Evolutionary conservation across 2,329 filamentous ascomycete species (phyloP), one percentile per base, ranked within the genome.

Genomic region (Xylaria sp.): DNA sequence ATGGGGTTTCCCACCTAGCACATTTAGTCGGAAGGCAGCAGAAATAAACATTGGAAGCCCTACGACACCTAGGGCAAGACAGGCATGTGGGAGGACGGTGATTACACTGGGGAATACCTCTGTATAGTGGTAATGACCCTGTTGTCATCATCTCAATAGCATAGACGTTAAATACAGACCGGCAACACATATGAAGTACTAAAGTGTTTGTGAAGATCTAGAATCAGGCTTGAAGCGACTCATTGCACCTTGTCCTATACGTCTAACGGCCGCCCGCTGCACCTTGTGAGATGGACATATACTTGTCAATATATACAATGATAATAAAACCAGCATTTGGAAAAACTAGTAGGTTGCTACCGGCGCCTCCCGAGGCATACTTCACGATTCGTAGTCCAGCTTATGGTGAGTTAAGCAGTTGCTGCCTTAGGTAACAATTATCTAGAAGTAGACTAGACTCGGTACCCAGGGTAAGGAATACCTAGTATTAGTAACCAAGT

Each of bases 81-180:
- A 63, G 60, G 60, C 67, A 67, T 72, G 66, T 66, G 57, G 62
- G 65, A 54, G 69, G 50, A 47, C 21, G 37, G 58, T 65, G 61
- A 61, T 65, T 65, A 48, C 64, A 70, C 65, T 54, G 37, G 47
- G 66, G 69, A 65, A 64, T 60, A 58, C 50, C 48, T 51, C 60
- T 65, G 65, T 54, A 63, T 68, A 68, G 65, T 55, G 58, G 51
- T 29, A 42, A 60, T 65, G 63, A 69, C 65, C 57, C 63, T 69
- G 71, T 64, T 66, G 60, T 68, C 59, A 68, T 62, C 64, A 69
- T 59, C 71, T 69, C 72, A 65, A 69, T 73, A 73, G 59, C 73
- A 75, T 77, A 76, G 72, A 75, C 69, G 72, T 72, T 73, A 75
- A 71, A 74, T 71, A 73, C 67, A 72, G 69, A 74, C 65, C 63